Base-by-base conservation (phyloP, 352 stramenopile genomes). In the Elongisporangium prolatum region DNA sequence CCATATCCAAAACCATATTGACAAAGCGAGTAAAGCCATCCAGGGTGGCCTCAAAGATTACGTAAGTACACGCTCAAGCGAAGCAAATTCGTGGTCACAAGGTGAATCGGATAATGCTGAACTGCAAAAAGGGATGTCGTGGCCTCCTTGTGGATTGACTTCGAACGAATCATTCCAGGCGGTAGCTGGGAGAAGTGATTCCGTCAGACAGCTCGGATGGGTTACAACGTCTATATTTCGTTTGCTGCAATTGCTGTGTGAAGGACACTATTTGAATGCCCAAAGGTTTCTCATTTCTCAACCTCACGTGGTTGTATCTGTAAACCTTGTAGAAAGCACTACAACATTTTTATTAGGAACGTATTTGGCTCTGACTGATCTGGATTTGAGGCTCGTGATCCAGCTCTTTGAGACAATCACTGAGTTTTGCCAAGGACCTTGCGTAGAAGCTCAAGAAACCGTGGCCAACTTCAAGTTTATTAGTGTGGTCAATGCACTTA, bases 401-500 rank as follows among this genome's bases (percentile, higher is more conserved):
- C 82, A 92, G 57, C 37, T 92, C 2, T 89, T 92, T 56, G 78
- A 89, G 44, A 90, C 82, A 5, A 84, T 92, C 24, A 80, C 80
- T 2, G 82, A 92, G 55, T 88, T 86, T 56, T 92, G 82, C n/a
- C 82, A 92, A 61, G 82, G 82, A 6, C 82, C 77, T 1, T 92
- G 82, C 48, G 57, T 75, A 11, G 82, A 89, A 75, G 80, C 82
- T 0, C 82, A 92, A 59, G 69, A 85, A 52, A 88, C 77, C 6
- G 80, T 90, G 4, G 77, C 78, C 0, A 89, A 88, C 49, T 90
- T 86, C 65, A 85, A 84, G 52, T 89, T 92, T 60, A 77, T 92
- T 50, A 86, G 77, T 55, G 72, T 73, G 16, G 80, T 89, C 18
- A 92, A 92, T 54, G 74, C 80, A 6, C 53, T 92, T 4, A 56